Evolutionary conservation across 257 asterid species (phyloP).

Genomic region (Ballota nigra): DNA sequence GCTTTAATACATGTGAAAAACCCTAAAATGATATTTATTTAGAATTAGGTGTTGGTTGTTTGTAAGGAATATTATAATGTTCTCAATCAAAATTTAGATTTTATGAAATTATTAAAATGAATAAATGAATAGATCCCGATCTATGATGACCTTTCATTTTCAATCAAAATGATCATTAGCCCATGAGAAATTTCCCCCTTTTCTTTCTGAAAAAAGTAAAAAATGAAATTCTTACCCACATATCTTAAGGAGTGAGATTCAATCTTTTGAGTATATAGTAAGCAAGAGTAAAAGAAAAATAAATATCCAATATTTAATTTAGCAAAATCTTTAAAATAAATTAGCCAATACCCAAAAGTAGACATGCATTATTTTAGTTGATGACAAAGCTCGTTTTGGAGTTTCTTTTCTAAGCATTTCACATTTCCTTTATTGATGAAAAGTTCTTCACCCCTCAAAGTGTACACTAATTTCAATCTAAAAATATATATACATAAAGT

Average conservation of each 20-base stretch:
- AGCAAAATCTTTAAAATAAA: slow-evolving; percentile 18
- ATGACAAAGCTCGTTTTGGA: slow-evolving; percentile 24
- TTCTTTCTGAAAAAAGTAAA: not conserved
- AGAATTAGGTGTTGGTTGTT: no score
- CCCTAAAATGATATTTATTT: no score
- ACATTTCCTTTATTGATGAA: slow-evolving; percentile 27
- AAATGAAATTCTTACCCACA: not conserved
- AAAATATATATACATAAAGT: slow-evolving; percentile 5
- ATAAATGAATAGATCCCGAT: not conserved
- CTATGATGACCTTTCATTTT: not conserved
- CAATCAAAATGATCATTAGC: not conserved
- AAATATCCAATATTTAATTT: slow-evolving; percentile 1
- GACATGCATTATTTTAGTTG: slow-evolving; percentile 30
- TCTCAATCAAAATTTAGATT: no score
- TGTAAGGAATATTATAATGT: not conserved
- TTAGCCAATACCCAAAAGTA: slow-evolving; percentile 17
- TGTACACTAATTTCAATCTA: slow-evolving; percentile 12
- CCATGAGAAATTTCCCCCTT: not conserved
- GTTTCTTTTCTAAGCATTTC: slow-evolving; percentile 21
- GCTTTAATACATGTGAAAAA: no score
- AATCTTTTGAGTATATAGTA: slow-evolving; percentile 40
- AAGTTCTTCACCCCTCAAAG: slow-evolving; percentile 23
- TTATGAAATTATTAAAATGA: no score
- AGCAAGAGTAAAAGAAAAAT: slow-evolving; percentile 26
- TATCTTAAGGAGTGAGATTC: slow-evolving; percentile 20